These are phyloP conservation scores for Tuber melanosporum DNA, from an alignment of 495 filamentous ascomycete genomes.

Conservation along the genomic window DNA sequence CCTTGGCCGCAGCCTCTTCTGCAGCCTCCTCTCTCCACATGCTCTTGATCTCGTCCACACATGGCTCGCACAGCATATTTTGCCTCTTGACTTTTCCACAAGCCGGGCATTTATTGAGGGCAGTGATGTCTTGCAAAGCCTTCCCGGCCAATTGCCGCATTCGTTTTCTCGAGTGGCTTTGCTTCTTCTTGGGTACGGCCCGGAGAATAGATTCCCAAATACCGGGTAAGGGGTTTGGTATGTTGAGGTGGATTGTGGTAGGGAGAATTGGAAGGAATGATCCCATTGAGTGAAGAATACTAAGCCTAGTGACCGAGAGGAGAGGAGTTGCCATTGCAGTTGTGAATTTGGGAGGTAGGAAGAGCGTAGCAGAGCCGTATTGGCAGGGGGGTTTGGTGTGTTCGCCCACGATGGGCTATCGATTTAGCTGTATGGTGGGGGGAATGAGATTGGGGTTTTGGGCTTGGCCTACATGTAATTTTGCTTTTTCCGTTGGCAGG, in stretches of 20 bases:
- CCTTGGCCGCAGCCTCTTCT: neutral
- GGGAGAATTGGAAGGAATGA: conserved; percentile 47
- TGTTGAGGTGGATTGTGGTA: conserved; percentile 51
- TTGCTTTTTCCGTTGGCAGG: neutral
- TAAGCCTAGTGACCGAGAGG: conserved; percentile 41
- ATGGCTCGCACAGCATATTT: conserved; percentile 80
- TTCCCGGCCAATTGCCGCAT: conserved; percentile 91
- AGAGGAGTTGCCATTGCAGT: conserved; percentile 44
- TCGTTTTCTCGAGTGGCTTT: conserved; percentile 91
- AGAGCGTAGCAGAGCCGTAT: conserved; percentile 40
- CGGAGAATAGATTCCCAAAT: conserved; percentile 89
- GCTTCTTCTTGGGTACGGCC: conserved; percentile 98
- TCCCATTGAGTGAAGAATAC: conserved; percentile 40
- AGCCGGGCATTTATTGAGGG: conserved; percentile 75
- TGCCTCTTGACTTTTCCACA: conserved; percentile 83
- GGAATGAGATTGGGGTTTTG: neutral
- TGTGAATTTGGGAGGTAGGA: conserved; percentile 44
- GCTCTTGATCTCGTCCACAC: conserved; percentile 58
- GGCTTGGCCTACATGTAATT: neutral
- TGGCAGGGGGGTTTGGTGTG: neutral
- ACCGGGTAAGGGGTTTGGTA: conserved; percentile 58
- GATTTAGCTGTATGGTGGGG: neutral
- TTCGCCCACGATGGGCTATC: neutral
- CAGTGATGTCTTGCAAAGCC: conserved; percentile 79
- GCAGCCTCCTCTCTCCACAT: conserved; percentile 42